Base-by-base conservation (phyloP, 192 early-diverging fungal genomes). In the Entomortierella beljakovae region DNA sequence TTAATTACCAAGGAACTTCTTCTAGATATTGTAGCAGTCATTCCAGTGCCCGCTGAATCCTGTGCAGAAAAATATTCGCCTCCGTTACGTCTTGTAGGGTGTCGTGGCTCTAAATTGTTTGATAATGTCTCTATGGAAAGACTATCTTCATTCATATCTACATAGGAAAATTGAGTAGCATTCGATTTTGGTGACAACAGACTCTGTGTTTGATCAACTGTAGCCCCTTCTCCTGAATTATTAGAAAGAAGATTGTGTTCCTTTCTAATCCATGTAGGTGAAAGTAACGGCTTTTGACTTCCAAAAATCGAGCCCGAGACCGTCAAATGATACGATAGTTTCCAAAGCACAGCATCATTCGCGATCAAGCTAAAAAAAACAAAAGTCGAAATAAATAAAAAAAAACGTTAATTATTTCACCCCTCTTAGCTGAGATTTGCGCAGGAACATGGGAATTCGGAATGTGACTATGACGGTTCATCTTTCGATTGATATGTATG, bases 261-360 rank as follows among this genome's bases (percentile, higher is more conserved):
- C 13, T 57, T 55, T 28, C 56, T 43, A 34, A 64, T 48, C 70
- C 43, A 64, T 8, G 26, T 52, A 18, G 70, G 61, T 5, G 70
- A 72, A 5, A 38, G 35, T 35, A 59, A 31, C 5, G 46, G 56
- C 31, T 67, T 74, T 35, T 74, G 71, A 23, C 29, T 54, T 2
- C 49, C 53, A 61, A 79, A 79, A 13, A 79, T 61, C 28, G 75
- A 79, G n/a, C 75, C 75, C 25, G 75, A 69, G 26, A 79, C 68
- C 1, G 75, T 79, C 3, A 69, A 51, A 25, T 64, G 58, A 26
- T 79, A 79, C 0, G 75, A 54, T 1, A 79, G 26, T 59, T 50
- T 62, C 75, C 75, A 79, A 1, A 79, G 67, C 52, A 56, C 35
- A 1, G 68, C 75, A 42, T 79, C 75, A 31, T 56, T 65, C 29